Conservation (phyloP, 2,329 filamentous ascomycete species). For the Ceratocystis cubensis region DNA sequence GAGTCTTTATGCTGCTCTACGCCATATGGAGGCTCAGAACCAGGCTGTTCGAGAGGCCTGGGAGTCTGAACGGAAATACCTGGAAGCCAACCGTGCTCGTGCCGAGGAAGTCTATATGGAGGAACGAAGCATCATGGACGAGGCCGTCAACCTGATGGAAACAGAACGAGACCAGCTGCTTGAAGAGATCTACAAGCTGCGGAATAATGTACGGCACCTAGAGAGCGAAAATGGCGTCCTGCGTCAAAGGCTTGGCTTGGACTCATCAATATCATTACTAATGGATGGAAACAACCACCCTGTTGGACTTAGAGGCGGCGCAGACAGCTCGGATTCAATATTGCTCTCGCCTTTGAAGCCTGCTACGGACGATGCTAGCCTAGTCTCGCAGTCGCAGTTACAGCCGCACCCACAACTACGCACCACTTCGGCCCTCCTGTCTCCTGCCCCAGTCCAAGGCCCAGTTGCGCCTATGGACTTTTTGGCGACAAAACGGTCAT, state of each 20-base stretch:
- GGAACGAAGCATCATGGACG: conserved; percentile 42
- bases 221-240: conserved; percentile 31
- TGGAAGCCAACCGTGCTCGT: conserved; percentile 41
- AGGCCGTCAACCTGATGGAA: conserved; percentile 37
- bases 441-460: conserved; percentile 14
- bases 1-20: conserved; percentile 25
- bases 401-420: conserved; percentile 1
- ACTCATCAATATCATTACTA: not conserved
- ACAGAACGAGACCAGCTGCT: conserved; percentile 34
- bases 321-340: conserved; percentile 19
- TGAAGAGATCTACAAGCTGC: conserved; percentile 33
- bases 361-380: conserved; percentile 12
- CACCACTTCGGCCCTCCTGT: conserved; percentile 6
- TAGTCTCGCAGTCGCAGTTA: not conserved
- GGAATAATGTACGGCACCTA: conserved; percentile 30
- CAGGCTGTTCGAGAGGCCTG: conserved; percentile 36
- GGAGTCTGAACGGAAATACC: conserved; percentile 41
- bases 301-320: conserved; percentile 15
- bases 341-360: conserved; percentile 22
- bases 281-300: not conserved
- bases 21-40: conserved; percentile 34
- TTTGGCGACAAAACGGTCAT: conserved; percentile 25
- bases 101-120: conserved; percentile 45
- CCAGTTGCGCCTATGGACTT: conserved; percentile 28
- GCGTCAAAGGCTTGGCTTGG: conserved; percentile 10